Percentiles rank a stretch among this genome's conserved stretches.
Conservation (phyloP, 1,139 yeast species). For the Nakaseomyces delphensis region DNA sequence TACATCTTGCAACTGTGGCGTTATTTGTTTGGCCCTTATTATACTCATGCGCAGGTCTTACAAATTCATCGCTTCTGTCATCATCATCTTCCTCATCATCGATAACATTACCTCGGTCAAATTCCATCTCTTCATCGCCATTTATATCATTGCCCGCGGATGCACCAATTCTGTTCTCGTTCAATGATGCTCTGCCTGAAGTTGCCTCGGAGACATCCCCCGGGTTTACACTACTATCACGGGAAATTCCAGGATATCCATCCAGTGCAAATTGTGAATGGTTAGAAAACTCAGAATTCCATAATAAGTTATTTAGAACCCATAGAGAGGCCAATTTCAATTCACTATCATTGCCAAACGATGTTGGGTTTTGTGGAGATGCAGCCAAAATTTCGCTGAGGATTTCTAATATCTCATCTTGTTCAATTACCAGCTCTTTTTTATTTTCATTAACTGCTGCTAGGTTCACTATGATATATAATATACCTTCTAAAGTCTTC, state of each 20-base stretch:
- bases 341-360: conserved; percentile 33
- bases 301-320: conserved; percentile 50
- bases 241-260: conserved; percentile 11
- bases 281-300: conserved; percentile 33
- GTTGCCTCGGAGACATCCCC: conserved; percentile 12
- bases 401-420: conserved; percentile 36
- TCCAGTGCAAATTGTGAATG: conserved; percentile 11
- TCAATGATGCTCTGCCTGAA: conserved; percentile 3
- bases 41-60: conserved; percentile 11
- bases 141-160: conserved; percentile 6
- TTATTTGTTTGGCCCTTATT: conserved; percentile 9
- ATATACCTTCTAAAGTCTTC: conserved; percentile 38
- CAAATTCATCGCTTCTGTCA: conserved; percentile 20
- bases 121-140: conserved; percentile 27
- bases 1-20: conserved; percentile 23
- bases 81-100: conserved; percentile 16
- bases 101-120: conserved; percentile 11
- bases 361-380: conserved; percentile 15
- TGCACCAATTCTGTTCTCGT: conserved; percentile 6
- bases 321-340: conserved; percentile 50
- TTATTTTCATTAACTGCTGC: conserved; percentile 47
- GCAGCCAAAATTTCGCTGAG: conserved; percentile 31
- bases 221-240: conserved; percentile 15
- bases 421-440: conserved; percentile 39
- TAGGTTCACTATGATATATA: conserved; percentile 49